A percentile compares a stretch with the other conserved stretches of the same genome.
Evolutionary conservation across 2,329 filamentous ascomycete genomes (phyloP).

Genomic region (Grosmannia huntii): DNA sequence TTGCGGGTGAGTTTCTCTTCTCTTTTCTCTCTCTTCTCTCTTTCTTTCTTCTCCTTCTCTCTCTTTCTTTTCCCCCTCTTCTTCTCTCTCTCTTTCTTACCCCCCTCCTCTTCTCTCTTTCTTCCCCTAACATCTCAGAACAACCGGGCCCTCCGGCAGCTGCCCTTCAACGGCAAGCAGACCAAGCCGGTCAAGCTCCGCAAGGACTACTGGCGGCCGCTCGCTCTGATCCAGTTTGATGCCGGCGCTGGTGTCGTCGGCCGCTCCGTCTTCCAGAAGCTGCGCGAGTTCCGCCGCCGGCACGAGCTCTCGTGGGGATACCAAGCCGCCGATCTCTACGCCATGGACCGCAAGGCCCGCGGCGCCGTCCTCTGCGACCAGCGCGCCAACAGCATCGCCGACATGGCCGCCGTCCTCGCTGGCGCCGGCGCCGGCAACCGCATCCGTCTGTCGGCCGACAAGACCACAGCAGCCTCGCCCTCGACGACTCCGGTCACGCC

Average conservation of each 20-base stretch:
- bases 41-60: too few relatives aligned
- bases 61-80: too few relatives aligned
- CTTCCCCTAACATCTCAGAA: conserved; percentile 8
- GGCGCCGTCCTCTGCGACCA: conserved; percentile 44
- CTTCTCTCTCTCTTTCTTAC: too few relatives aligned
- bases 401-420: conserved; percentile 45
- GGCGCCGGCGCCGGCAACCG: conserved; percentile 39
- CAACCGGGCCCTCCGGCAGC: conserved; percentile 18
- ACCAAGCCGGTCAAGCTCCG: conserved; percentile 48
- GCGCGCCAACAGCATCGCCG: conserved; percentile 48
- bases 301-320: conserved; percentile 49
- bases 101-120: neutral
- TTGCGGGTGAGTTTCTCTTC: conserved; percentile 26
- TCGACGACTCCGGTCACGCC: too few relatives aligned
- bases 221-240: conserved; percentile 48
- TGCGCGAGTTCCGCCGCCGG: conserved; percentile 49
- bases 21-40: neutral
- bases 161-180: conserved; percentile 58
- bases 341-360: conserved; percentile 29
- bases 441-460: conserved; percentile 17
- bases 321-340: conserved; percentile 27
- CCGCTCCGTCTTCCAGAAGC: conserved; percentile 46
- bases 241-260: conserved; percentile 38
- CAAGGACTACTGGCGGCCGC: conserved; percentile 53
- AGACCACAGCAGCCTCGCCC: conserved; percentile 2